These are phyloP conservation scores for Candida tammaniensis DNA, from an alignment of 805 yeast species.

Conservation along the genomic window DNA sequence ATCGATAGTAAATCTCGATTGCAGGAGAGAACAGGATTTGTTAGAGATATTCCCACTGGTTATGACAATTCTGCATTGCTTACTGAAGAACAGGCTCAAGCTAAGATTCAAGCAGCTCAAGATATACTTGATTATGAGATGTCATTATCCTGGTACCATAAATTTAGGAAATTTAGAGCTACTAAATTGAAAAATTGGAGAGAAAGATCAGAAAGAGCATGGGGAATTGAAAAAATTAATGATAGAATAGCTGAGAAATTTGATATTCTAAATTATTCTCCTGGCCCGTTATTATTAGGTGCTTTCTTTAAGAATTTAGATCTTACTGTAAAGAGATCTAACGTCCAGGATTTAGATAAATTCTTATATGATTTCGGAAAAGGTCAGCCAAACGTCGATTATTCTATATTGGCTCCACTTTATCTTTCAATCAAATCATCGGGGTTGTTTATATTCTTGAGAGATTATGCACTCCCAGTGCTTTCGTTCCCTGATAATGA, in stretches of 20 bases:
- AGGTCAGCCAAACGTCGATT: constrained; percentile 52
- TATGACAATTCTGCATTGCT: constrained; percentile 1
- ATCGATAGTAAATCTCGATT: constrained; percentile 9
- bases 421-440: constrained; percentile 44
- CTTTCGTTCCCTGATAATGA: constrained; percentile 44
- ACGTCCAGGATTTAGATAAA: constrained; percentile 32
- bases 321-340: constrained; percentile 24
- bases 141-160: constrained; percentile 34
- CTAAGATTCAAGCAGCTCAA: constrained; percentile 24
- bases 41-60: neutral
- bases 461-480: constrained; percentile 59
- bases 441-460: constrained; percentile 41
- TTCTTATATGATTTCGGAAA: constrained; percentile 37
- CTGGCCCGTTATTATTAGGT: constrained; percentile 33
- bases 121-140: constrained; percentile 23
- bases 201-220: constrained; percentile 21
- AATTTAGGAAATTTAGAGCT: constrained; percentile 24
- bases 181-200: constrained; percentile 25
- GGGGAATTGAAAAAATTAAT: constrained; percentile 35
- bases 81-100: constrained; percentile 25
- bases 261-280: constrained; percentile 31
- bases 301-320: constrained; percentile 29
- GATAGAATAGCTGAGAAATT: constrained; percentile 29
- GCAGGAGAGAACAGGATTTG: constrained; percentile 1
- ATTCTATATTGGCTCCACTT: constrained; percentile 55